phyloP scores from a whole-genome alignment of 164 flowering plant genomes.

The Vitis riparia region DNA sequence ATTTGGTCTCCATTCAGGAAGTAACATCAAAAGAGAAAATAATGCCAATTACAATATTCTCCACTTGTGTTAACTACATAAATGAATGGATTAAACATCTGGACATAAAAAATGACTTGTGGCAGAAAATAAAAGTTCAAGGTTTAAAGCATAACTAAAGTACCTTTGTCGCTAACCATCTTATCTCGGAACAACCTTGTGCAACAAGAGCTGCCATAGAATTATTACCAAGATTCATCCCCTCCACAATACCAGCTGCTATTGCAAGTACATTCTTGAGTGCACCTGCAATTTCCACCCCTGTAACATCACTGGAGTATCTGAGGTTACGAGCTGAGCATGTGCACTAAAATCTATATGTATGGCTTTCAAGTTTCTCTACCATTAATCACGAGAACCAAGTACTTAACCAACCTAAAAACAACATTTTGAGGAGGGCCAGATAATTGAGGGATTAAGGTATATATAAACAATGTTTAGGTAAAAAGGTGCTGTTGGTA shows the following conservation, averaged over 20 bases:
- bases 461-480: too few relatives aligned
- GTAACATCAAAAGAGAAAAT: background rate
- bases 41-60: background rate
- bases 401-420: background rate
- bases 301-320: constrained; percentile 94
- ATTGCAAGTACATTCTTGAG: constrained; percentile 97
- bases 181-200: constrained; percentile 97
- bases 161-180: constrained; percentile 98
- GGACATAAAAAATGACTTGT: background rate
- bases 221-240: constrained; percentile 92
- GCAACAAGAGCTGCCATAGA: constrained; percentile 99
- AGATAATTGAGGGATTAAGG: background rate
- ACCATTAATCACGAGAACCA: background rate
- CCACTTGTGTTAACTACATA: background rate
- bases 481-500: too few relatives aligned
- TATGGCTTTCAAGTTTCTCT: background rate
- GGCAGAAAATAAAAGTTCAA: background rate
- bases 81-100: background rate
- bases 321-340: constrained; percentile 55
- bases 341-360: background rate
- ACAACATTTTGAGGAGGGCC: background rate
- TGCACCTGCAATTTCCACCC: constrained; percentile 99
- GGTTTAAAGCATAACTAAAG: background rate
- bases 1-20: too few relatives aligned
- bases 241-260: constrained; percentile 97